These are phyloP conservation scores for Decorospora gaudefroyi DNA, from an alignment of 2,329 filamentous ascomycete genomes.

Conservation along the genomic window DNA sequence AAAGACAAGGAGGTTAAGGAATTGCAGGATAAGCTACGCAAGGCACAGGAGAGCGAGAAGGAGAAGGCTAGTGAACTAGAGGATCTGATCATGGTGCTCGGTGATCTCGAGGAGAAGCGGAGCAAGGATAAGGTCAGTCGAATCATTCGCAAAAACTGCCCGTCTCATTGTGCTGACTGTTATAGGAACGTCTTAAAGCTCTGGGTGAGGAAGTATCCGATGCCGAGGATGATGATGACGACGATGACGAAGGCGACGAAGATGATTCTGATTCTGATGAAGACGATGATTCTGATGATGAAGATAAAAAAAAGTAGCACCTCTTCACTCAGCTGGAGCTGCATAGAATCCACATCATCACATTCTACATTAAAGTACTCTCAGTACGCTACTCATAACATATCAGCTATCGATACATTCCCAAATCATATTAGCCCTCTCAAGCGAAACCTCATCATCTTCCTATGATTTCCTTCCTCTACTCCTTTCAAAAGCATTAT, in stretches of 20 bases:
- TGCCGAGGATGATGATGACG: background rate
- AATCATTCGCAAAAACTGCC: accelerated
- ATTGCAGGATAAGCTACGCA: constrained; percentile 52
- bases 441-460: too few relatives aligned
- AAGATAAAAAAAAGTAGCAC: too few relatives aligned
- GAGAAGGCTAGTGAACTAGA: constrained; percentile 55
- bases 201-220: constrained; percentile 50
- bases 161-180: background rate
- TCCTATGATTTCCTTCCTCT: too few relatives aligned
- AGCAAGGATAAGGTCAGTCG: constrained; percentile 45
- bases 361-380: too few relatives aligned
- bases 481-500: too few relatives aligned
- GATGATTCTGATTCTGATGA: too few relatives aligned
- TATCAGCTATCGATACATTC: too few relatives aligned
- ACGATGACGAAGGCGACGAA: background rate
- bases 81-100: constrained; percentile 54
- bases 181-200: constrained; percentile 54
- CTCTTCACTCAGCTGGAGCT: too few relatives aligned
- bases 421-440: too few relatives aligned
- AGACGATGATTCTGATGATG: too few relatives aligned
- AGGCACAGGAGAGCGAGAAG: constrained; percentile 42
- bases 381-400: too few relatives aligned
- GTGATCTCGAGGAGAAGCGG: constrained; percentile 55
- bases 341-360: too few relatives aligned
- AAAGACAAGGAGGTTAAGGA: constrained; percentile 47